A percentile compares a stretch with the other conserved stretches of the same genome.
phyloP scores from a whole-genome alignment of 805 yeast species.

The Candida ficus region DNA sequence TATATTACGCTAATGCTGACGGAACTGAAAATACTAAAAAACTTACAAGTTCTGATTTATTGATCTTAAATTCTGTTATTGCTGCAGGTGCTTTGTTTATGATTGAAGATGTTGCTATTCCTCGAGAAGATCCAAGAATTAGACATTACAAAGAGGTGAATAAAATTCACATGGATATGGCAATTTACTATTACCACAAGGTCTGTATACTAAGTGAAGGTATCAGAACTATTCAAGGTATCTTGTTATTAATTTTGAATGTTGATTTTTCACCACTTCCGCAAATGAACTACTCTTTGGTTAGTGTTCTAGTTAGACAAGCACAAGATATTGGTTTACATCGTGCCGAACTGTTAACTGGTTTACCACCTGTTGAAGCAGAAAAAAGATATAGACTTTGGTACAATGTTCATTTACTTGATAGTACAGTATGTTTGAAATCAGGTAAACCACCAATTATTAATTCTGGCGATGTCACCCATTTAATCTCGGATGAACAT shows the following conservation, averaged over 20 bases:
- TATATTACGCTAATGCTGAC: constrained; percentile 11
- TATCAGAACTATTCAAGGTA: constrained; percentile 43
- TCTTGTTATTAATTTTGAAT: constrained; percentile 39
- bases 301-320: constrained; percentile 43
- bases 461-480: constrained; percentile 32
- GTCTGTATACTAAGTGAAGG: constrained; percentile 48
- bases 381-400: constrained; percentile 38
- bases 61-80: constrained; percentile 28
- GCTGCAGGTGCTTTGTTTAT: constrained; percentile 19
- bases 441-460: constrained; percentile 47
- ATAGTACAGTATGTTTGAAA: constrained; percentile 39
- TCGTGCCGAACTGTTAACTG: constrained; percentile 38
- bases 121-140: constrained; percentile 3
- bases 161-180: constrained; percentile 29
- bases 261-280: constrained; percentile 33
- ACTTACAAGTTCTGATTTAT: constrained; percentile 27
- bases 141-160: constrained; percentile 26
- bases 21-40: constrained; percentile 7
- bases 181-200: constrained; percentile 49
- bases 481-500: constrained; percentile 3
- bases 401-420: constrained; percentile 44
- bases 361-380: constrained; percentile 33
- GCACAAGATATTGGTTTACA: constrained; percentile 58
- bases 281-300: constrained; percentile 37
- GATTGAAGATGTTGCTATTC: background rate